Percentiles rank a stretch among this genome's conserved stretches.
Evolutionary conservation across 306 rosid species (phyloP).

Genomic region (Bauhinia variegata): DNA sequence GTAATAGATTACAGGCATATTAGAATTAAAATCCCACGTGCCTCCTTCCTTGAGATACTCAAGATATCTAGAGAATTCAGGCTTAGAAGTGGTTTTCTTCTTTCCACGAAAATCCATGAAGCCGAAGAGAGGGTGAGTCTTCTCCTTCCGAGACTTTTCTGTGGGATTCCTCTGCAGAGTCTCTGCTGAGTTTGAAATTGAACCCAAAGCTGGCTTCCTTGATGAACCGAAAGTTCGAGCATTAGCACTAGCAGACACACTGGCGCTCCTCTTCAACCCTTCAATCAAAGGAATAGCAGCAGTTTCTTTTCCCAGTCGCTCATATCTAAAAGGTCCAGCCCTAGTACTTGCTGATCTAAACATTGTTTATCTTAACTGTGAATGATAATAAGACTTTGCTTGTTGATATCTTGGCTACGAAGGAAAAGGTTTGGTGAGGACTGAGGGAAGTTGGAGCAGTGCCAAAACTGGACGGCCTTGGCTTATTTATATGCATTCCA

Average conservation of each 20-base stretch:
- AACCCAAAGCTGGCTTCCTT: conserved; percentile 15
- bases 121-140: conserved; percentile 55
- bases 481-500: neutral
- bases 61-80: conserved; percentile 61
- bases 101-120: conserved; percentile 47
- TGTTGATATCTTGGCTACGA: conserved; percentile 2
- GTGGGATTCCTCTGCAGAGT: conserved; percentile 53
- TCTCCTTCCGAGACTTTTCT: conserved; percentile 45
- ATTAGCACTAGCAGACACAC: conserved; percentile 39
- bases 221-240: conserved; percentile 13
- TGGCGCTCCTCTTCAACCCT: conserved; percentile 56
- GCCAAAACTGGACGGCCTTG: neutral
- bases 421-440: conserved; percentile 34
- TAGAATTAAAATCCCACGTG: conserved; percentile 56
- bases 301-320: conserved; percentile 52
- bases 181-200: conserved; percentile 30
- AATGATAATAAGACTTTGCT: neutral
- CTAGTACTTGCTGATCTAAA: conserved; percentile 53
- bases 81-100: conserved; percentile 64
- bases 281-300: conserved; percentile 33
- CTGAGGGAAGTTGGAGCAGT: conserved; percentile 9
- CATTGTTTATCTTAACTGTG: conserved; percentile 38
- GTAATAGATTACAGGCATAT: conserved; percentile 60
- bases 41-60: conserved; percentile 77
- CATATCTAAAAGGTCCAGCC: conserved; percentile 48